Evolutionary conservation across 192 early-diverging fungal genomes (phyloP), one percentile per base, ranked within the genome.

Genomic region (Podila minutissima): DNA sequence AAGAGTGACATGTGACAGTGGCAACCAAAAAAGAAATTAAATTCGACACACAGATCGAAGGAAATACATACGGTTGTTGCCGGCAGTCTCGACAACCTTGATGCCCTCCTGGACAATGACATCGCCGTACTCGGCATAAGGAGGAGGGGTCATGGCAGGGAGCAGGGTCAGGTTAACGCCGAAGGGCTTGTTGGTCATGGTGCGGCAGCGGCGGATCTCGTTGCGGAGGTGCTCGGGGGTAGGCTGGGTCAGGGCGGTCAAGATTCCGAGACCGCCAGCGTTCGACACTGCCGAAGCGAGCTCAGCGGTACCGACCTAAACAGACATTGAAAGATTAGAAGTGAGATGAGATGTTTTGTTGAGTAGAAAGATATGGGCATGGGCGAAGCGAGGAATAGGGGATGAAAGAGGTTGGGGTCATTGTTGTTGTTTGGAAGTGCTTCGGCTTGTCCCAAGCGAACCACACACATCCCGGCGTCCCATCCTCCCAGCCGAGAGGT

Each of bases 1-100:
- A 11, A 13, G 12, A 17, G 17, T 61, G 59, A 71, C 74, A 77
- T 74, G 62, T 65, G 59, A 74, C 41, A 53, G 63, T 5, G 13
- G 15, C 22, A 51, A 5, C 15, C 64, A 29, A 46, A 68, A 46
- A 83, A 65, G 51, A 64, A 59, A 63, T 58, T n/a, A 69, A 62
- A 63, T 46, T 46, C 41, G 35, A 37, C 35, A 58, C 31, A 32
- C 5, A 17, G 31, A 10, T 62, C 12, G 29, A 29, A 32, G 31
- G 15, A 24, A 67, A 10, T 53, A 82, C 87, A 62, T 86, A 86
- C 85, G 94, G 72, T 95, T 95, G 87, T 94, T 95, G 60, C 94
- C 94, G 29, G 94, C 94, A 65, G 94, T 95, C 83, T 94, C 94
- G 24, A 95, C 94, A 31, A 95, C 88, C 82, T 92, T 93, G 84